Conservation (phyloP, 176 grass and related monocot species). For the Ensete ventricosum region DNA sequence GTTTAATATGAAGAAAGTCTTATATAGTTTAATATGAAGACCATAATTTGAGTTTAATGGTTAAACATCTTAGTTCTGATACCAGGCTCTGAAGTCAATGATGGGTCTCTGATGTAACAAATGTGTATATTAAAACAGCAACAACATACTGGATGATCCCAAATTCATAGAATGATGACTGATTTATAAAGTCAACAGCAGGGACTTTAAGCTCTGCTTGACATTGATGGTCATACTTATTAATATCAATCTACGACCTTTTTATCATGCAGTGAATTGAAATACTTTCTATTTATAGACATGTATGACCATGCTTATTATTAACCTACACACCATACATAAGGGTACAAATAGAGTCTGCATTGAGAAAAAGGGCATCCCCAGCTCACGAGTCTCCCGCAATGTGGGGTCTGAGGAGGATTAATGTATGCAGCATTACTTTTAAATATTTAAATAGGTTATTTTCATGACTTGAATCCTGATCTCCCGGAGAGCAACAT, state of each 20-base stretch:
- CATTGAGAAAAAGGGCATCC: too few relatives aligned
- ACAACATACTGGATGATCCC: neutral
- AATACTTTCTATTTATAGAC: neutral
- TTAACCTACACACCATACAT: too few relatives aligned
- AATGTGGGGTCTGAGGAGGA: too few relatives aligned
- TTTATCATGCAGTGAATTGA: neutral
- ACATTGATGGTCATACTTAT: neutral
- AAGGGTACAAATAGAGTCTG: too few relatives aligned
- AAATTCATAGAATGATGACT: neutral
- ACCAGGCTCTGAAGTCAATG: neutral
- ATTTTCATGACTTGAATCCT: neutral
- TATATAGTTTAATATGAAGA: too few relatives aligned
- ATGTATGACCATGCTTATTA: too few relatives aligned
- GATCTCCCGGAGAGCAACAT: too few relatives aligned
- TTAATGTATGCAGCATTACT: too few relatives aligned
- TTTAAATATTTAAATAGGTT: neutral
- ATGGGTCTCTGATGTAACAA: neutral
- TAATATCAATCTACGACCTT: neutral
- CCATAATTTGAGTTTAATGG: neutral
- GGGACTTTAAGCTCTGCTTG: neutral
- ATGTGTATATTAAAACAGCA: neutral
- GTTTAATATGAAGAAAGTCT: too few relatives aligned
- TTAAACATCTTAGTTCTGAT: neutral
- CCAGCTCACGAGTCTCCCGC: too few relatives aligned
- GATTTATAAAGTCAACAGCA: neutral